Evolutionary conservation across 1,139 yeast genomes (phyloP).

Genomic region (Fermentozyma sake): DNA sequence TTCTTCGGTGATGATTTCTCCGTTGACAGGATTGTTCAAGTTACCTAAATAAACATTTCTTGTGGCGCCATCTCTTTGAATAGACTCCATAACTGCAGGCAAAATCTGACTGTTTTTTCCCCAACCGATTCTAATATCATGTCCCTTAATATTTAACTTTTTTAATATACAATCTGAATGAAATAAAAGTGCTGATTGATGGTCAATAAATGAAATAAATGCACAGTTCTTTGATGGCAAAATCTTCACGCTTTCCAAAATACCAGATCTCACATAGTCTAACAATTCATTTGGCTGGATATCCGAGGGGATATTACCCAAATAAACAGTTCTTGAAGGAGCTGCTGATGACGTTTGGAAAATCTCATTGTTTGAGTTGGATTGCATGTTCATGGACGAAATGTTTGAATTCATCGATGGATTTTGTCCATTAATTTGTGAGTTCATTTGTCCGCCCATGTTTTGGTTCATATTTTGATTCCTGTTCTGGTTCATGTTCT

Average conservation of each 20-base stretch:
- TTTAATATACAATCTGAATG: slow-evolving; percentile 61
- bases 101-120: slow-evolving; percentile 62
- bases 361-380: not conserved
- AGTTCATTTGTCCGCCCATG: slow-evolving; percentile 4
- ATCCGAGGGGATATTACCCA: slow-evolving; percentile 85
- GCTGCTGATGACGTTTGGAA: slow-evolving; percentile 29
- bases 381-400: slow-evolving; percentile 1
- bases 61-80: slow-evolving; percentile 84
- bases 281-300: slow-evolving; percentile 76
- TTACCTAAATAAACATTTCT: slow-evolving; percentile 85
- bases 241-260: slow-evolving; percentile 69
- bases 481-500: not conserved
- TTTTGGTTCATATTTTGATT: slow-evolving; percentile 5
- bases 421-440: slow-evolving; percentile 1
- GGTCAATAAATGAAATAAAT: slow-evolving; percentile 58
- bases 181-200: slow-evolving; percentile 55
- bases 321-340: slow-evolving; percentile 82
- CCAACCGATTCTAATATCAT: slow-evolving; percentile 65
- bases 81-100: slow-evolving; percentile 67
- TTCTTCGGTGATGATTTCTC: slow-evolving; percentile 52
- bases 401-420: not conserved
- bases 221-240: slow-evolving; percentile 58
- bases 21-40: slow-evolving; percentile 46
- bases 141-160: slow-evolving; percentile 51
- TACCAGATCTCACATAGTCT: slow-evolving; percentile 88